Evolutionary conservation across 108 stramenopile species (phyloP).

Genomic region (Skeletonema costatum): DNA sequence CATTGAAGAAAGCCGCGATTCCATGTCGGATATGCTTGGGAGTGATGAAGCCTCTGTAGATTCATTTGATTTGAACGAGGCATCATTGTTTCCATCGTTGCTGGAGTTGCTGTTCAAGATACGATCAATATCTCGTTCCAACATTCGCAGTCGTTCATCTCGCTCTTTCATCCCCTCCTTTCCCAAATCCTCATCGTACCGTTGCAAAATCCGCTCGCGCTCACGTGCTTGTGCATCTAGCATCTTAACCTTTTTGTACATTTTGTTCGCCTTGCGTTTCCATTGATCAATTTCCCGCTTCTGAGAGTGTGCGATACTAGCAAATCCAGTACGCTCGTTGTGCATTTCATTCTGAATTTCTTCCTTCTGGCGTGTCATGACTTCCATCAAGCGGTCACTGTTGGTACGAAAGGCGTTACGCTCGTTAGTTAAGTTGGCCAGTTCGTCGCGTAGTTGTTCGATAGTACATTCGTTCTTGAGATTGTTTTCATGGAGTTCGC

Average conservation of each 20-base stretch:
- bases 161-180: not conserved
- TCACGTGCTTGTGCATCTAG: conserved; percentile 5
- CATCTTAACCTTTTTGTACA: conserved; percentile 14
- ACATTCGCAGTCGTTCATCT: not conserved
- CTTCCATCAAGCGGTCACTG: conserved; percentile 14
- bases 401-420: conserved; percentile 27
- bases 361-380: conserved; percentile 12
- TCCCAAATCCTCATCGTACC: not conserved
- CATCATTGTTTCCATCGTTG: not conserved
- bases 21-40: not conserved
- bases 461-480: conserved; percentile 23
- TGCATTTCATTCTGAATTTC: conserved; percentile 19
- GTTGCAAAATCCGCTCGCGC: not conserved
- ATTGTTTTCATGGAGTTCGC: conserved; percentile 20
- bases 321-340: conserved; percentile 13
- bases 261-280: conserved; percentile 11
- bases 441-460: conserved; percentile 7
- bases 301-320: conserved; percentile 13
- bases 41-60: not conserved
- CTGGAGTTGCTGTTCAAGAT: not conserved
- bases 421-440: conserved; percentile 13
- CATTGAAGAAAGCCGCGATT: not conserved
- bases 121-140: not conserved
- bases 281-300: conserved; percentile 23
- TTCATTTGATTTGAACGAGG: not conserved